Evolutionary conservation across 768 basidiomycete genomes (phyloP).

Genomic region (Podaxis pistillaris): DNA sequence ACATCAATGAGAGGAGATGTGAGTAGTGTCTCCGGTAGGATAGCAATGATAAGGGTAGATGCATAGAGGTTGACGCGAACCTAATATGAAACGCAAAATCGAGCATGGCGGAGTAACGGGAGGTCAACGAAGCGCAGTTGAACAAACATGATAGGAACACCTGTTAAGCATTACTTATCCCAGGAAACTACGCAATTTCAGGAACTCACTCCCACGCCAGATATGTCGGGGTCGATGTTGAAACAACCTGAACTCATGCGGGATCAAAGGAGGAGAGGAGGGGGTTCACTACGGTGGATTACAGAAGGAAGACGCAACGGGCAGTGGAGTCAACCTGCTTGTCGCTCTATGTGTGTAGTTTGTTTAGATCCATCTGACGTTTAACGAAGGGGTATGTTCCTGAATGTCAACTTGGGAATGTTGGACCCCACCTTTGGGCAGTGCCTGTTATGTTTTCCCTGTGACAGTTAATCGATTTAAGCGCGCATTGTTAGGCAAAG

Average conservation of each 20-base stretch:
- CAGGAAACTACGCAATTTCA: background rate
- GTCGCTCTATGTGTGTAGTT: no score
- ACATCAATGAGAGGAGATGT: constrained; percentile 15
- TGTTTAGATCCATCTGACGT: no score
- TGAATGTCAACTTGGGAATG: no score
- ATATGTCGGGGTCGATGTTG: background rate
- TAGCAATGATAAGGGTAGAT: constrained; percentile 15
- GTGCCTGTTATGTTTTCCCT: no score
- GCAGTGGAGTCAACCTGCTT: no score
- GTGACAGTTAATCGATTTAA: no score
- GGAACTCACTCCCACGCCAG: constrained; percentile 2
- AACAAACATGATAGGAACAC: background rate
- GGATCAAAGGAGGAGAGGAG: background rate
- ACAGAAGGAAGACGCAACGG: background rate
- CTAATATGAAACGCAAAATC: background rate
- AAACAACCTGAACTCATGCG: background rate
- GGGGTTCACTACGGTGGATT: background rate
- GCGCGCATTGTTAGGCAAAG: no score
- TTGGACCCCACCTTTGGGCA: no score
- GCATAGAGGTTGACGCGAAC: constrained; percentile 19
- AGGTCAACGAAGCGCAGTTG: background rate
- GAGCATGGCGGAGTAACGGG: background rate
- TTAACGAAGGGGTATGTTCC: no score
- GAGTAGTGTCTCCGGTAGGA: constrained; percentile 9
- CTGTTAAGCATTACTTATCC: background rate